Conservation (phyloP, 257 asterid genomes). For the Capsicum pubescens region DNA sequence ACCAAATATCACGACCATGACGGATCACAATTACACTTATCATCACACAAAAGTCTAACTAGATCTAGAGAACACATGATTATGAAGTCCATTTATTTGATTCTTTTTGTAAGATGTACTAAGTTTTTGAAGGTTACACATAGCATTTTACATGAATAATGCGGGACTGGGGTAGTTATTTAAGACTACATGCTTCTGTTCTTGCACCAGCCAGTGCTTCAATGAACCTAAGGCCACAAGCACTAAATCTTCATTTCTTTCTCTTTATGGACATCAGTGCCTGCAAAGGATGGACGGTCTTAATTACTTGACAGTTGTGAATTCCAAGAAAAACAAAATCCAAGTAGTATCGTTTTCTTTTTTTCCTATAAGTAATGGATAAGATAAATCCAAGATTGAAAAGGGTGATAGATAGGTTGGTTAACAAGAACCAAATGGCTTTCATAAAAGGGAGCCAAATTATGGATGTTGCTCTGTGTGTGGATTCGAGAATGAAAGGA, state of each 20-base stretch:
- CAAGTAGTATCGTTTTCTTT: not conserved
- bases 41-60: conserved; percentile 7
- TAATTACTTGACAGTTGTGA: not conserved
- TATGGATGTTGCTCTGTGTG: too few relatives aligned
- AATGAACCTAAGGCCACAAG: not conserved
- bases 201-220: not conserved
- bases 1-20: conserved; percentile 5
- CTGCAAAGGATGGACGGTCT: not conserved
- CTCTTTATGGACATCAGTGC: not conserved
- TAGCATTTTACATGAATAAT: conserved; percentile 14
- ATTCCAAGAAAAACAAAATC: not conserved
- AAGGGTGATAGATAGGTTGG: too few relatives aligned
- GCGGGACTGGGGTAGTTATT: not conserved
- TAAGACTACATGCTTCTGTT: conserved; percentile 5
- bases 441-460: too few relatives aligned
- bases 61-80: not conserved
- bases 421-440: too few relatives aligned
- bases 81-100: not conserved
- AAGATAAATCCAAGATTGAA: not conserved
- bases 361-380: not conserved
- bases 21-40: not conserved
- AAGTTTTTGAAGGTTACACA: not conserved
- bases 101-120: not conserved
- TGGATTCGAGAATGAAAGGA: too few relatives aligned
- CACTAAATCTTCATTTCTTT: not conserved